Evolutionary conservation across 2,329 filamentous ascomycete species (phyloP).

Genomic region (Leptodontidium sp.): DNA sequence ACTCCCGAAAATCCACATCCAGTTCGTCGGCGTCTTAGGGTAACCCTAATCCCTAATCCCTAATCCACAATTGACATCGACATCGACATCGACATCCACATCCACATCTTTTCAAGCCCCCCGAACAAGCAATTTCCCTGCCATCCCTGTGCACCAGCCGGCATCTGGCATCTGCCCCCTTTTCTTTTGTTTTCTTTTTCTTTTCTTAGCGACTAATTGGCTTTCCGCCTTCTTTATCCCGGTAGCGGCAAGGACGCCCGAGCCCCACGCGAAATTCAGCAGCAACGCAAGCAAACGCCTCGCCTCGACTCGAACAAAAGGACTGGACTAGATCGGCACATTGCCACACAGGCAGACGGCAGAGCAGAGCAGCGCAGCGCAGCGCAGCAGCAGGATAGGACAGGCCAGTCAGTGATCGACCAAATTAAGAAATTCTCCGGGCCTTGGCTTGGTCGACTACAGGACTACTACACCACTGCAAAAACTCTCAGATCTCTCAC

Average conservation of each 20-base stretch:
- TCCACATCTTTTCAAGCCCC: background rate
- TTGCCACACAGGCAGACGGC: background rate
- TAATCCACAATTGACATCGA: background rate
- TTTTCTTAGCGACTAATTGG: slow-evolving; percentile 10
- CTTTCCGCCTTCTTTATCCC: background rate
- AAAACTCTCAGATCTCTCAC: slow-evolving; percentile 14
- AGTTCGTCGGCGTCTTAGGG: background rate
- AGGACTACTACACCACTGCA: background rate
- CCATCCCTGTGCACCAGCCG: background rate
- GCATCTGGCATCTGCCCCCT: background rate
- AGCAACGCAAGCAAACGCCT: background rate
- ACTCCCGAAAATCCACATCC: slow-evolving; percentile 9
- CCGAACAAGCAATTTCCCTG: slow-evolving; percentile 14
- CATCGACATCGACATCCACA: background rate
- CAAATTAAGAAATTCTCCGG: background rate
- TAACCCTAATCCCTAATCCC: background rate
- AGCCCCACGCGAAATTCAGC: slow-evolving; percentile 1
- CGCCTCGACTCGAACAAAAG: too few relatives aligned
- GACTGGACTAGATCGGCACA: background rate
- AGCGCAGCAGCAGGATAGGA: too few relatives aligned
- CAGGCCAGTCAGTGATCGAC: background rate
- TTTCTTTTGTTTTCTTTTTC: background rate
- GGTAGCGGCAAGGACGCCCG: slow-evolving; percentile 1
- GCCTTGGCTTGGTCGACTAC: background rate
- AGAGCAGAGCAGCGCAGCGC: background rate